Base-by-base conservation (phyloP, 192 early-diverging fungal species). In the Mortierella alpina region DNA sequence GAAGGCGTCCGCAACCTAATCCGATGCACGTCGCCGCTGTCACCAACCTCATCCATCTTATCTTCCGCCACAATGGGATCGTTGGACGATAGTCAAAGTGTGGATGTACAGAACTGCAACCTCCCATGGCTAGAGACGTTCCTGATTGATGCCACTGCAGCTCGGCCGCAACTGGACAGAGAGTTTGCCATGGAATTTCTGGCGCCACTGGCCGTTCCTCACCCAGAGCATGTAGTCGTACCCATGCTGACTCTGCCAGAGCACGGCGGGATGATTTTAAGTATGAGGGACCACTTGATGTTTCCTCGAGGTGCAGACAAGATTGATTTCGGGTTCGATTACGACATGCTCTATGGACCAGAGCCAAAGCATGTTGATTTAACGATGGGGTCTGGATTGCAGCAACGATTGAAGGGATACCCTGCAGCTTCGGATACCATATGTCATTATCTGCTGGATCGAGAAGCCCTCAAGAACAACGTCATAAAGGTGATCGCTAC, bases 201-300 rank as follows among this genome's bases (percentile, higher is more conserved):
- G 40, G 18, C 31, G 2, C 80, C 82, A 20, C 45, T 86, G 10
- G 85, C 85, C 45, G 63, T 72, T 7, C 17, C 68, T 23, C 31
- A 62, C 60, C 77, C 86, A 9, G 46, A 76, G 42, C 57, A 80
- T 5, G 88, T 92, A 2, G 70, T 94, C 9, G 87, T 87, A 14
- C 87, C 93, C 17, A 79, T 94, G 46, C 75, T 74, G 31, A 90
- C 87, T 17, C 70, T 94, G 31, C 83, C 92, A 1, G 93, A 94
- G 73, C 89, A 94, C 55, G 93, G 93, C 39, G 92, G 93, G 4
- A 89, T 90, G 78, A 73, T 93, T 22, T 73, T 94, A 63, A 85
- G 88, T 52, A 85, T 93, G 70, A 84, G 90, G 31, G 92, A 94
- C 73, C 13, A 67, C 40, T 52, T 75, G 59, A 45, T 50, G 51